Evolutionary conservation across 2,329 filamentous ascomycete species (phyloP), one percentile per base, ranked within the genome.

Genomic region (Paecilomyces sp.): DNA sequence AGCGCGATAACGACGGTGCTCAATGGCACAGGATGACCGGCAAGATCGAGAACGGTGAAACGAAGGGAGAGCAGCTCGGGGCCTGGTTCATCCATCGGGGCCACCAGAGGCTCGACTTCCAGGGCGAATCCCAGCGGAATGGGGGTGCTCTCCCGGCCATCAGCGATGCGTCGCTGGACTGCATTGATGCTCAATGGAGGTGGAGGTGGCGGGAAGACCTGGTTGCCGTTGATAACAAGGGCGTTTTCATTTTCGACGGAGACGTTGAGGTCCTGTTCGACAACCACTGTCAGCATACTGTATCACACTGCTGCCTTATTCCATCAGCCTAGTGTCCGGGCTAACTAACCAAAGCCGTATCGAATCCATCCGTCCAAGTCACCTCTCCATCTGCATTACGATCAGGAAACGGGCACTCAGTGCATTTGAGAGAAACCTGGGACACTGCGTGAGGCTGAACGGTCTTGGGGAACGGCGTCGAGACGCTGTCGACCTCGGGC

Each of bases 11-110:
- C 69, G 51, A 79, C 66, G 13, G 77, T 77, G 59, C 78, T 74
- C n/a, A 78, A 68, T 18, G 77, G 75, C 9, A 78, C 76, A 0
- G 78, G 77, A 55, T 73, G 70, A 30, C 71, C 67, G 51, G 75
- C 73, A 18, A 80, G 66, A 58, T 77, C 76, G 30, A 80, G 70
- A 36, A 79, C 70, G n/a, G 77, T 79, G 65, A 80, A 77, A 47
- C 76, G 72, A 60, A 79, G 65, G 11, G 72, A 68, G 1, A 75
- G 62, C 25, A 79, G 63, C 8, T 75, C 71, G 52, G 69, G 65
- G 7, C 65, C 69, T 9, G 68, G 64, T n/a, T 69, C 70, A 25
- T 75, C 70, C 8, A 65, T 60, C 15, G 71, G 64, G 12, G 67
- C 62, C 22, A 67, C 62, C 51, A 68, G 57, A 24, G 74, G 69